A percentile compares a stretch with the other conserved stretches of the same genome.
Evolutionary conservation across 257 asterid genomes (phyloP).

Genomic region (Ehretia macrophylla): DNA sequence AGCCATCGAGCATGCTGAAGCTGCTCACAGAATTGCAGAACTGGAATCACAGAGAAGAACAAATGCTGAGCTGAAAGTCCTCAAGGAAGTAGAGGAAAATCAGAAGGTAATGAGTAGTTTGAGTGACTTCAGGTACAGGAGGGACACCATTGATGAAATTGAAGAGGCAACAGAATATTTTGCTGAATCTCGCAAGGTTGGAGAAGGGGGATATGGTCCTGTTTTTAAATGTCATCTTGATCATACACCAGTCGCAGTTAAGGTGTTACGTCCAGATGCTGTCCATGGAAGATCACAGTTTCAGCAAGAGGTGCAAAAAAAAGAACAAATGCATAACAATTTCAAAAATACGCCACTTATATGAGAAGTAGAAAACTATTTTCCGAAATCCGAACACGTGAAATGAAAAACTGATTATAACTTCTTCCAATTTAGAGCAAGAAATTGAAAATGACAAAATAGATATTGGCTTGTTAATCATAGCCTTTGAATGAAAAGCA

Average conservation of each 20-base stretch:
- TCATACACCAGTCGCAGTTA: constrained; percentile 75
- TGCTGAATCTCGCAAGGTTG: constrained; percentile 49
- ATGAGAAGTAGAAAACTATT: too few species aligned
- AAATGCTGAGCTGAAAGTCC: constrained; percentile 33
- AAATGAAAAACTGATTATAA: too few species aligned
- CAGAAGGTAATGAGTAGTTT: constrained; percentile 4
- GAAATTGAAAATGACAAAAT: too few species aligned
- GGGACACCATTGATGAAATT: constrained; percentile 72
- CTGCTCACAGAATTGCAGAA: constrained; percentile 44
- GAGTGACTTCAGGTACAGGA: constrained; percentile 40
- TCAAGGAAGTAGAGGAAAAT: constrained; percentile 30
- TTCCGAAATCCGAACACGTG: too few species aligned
- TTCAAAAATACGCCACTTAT: too few species aligned
- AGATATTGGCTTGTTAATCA: too few species aligned
- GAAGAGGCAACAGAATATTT: constrained; percentile 74
- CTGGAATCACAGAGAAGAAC: constrained; percentile 40
- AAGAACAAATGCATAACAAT: too few species aligned
- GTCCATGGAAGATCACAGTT: constrained; percentile 85
- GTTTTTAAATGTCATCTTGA: constrained; percentile 79
- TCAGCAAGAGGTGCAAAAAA: constrained; percentile 61
- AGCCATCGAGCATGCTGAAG: constrained; percentile 35
- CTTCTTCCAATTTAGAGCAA: too few species aligned
- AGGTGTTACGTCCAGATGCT: constrained; percentile 84
- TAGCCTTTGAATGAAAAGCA: too few species aligned
- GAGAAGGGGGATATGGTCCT: constrained; percentile 97